phyloP scores from a whole-genome alignment of 225 moss, liverwort and hornwort genomes.

The Pseudoscleropodium purum region DNA sequence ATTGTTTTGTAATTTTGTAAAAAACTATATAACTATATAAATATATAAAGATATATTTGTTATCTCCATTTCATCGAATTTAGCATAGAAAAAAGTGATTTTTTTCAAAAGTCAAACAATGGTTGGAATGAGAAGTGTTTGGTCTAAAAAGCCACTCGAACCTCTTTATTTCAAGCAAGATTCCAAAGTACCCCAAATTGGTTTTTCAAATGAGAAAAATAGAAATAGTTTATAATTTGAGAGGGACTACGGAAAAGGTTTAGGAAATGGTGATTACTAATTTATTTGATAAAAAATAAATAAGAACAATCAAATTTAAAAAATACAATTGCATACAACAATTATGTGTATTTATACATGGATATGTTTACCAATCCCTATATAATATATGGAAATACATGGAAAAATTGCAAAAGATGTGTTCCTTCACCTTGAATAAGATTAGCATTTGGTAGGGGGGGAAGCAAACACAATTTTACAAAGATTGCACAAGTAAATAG shows the following conservation, averaged over 20 bases:
- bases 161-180: background rate
- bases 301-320: rapidly evolving
- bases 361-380: rapidly evolving
- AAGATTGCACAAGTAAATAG: background rate
- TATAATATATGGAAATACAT: background rate
- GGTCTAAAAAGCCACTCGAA: background rate
- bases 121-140: background rate
- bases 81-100: background rate
- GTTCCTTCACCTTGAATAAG: background rate
- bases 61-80: background rate
- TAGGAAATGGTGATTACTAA: background rate
- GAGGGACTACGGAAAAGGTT: background rate
- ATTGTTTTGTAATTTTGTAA: background rate
- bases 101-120: background rate
- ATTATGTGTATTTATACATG: background rate
- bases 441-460: rapidly evolving
- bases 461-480: background rate
- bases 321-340: background rate
- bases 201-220: rapidly evolving
- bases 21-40: no score
- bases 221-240: background rate
- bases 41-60: background rate
- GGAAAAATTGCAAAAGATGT: background rate
- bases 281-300: background rate
- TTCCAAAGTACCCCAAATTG: background rate